Base-by-base conservation (phyloP, 2,329 filamentous ascomycete species). In the Achaetomium macrosporum region DNA sequence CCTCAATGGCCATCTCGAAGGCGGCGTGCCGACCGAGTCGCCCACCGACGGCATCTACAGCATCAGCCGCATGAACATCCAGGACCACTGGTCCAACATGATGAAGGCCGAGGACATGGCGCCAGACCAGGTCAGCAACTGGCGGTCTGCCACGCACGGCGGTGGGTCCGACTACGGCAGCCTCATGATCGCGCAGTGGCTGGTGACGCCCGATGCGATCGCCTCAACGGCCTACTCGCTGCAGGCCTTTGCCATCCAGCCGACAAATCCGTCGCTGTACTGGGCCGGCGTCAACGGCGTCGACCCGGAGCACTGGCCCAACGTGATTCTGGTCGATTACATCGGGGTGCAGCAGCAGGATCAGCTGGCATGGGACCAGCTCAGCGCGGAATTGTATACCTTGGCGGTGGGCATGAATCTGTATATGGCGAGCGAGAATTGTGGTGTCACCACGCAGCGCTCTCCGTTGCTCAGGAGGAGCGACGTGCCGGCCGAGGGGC, bases 181-280 rank as follows among this genome's bases (percentile, higher is more conserved):
- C n/a, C 60, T 68, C 44, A 57, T 63, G 44, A 65, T 69, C 47
- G 50, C 55, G 36, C 66, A 69, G 59, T 69, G 65, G 66, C 57
- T 68, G 43, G 58, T 64, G 42, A 68, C 61, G 20, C 65, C 59
- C 3, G 57, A 62, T 48, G 47, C 60, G 12, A 15, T 66, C 29
- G 62, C 60, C 8, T 61, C 64, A 25, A 66, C 66, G 4, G 50
- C 60, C 0, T 53, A 56, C 19, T 30, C 51, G 11, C 54, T 65
- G 16, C 60, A 70, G 52, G 54, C 53, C 20, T 62, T 68, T 33
- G 68, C 64, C n/a, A 58, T 68, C 4, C 51, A 66, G 17, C 61
- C 63, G 11, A 66, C 65, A 15, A 69, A 69, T 50, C 68, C 67
- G 5, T 55, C 67, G 4, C 55, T 70, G n/a, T 70, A 70, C 59